Conservation (phyloP, 2,329 filamentous ascomycete species). For the Chaetomium strumarium region DNA sequence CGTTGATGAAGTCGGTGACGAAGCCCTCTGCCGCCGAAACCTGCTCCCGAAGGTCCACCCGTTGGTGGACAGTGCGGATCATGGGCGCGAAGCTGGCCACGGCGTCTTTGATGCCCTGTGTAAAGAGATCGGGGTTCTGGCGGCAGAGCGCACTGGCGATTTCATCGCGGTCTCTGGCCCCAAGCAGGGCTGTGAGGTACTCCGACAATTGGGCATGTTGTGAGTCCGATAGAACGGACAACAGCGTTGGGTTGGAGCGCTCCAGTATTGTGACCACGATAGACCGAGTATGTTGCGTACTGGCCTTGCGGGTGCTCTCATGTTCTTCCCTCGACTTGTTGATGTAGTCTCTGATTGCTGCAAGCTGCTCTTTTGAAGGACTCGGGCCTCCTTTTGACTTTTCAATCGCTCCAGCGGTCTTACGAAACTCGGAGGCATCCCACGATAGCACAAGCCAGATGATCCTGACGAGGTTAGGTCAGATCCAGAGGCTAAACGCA, state of each 20-base stretch:
- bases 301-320: constrained; percentile 52
- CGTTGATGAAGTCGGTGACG: constrained; percentile 63
- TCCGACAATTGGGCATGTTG: constrained; percentile 62
- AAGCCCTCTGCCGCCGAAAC: constrained; percentile 63
- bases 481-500: neutral
- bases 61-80: constrained; percentile 64
- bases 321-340: constrained; percentile 49
- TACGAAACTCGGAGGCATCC: constrained; percentile 66
- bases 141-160: constrained; percentile 63
- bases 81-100: constrained; percentile 68
- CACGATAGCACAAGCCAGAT: constrained; percentile 66
- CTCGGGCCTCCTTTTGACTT: constrained; percentile 45
- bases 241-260: constrained; percentile 40
- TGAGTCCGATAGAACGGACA: constrained; percentile 44
- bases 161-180: constrained; percentile 66
- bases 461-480: constrained; percentile 45
- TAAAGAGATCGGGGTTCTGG: constrained; percentile 66
- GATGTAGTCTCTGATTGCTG: constrained; percentile 55
- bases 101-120: constrained; percentile 57
- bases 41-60: constrained; percentile 64
- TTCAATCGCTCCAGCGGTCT: constrained; percentile 58
- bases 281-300: constrained; percentile 46
- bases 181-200: constrained; percentile 65
- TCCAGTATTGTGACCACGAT: constrained; percentile 63
- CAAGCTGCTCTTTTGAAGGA: constrained; percentile 55